phyloP scores from a whole-genome alignment of 169 alveolate species.

The Plasmodium berghei region DNA sequence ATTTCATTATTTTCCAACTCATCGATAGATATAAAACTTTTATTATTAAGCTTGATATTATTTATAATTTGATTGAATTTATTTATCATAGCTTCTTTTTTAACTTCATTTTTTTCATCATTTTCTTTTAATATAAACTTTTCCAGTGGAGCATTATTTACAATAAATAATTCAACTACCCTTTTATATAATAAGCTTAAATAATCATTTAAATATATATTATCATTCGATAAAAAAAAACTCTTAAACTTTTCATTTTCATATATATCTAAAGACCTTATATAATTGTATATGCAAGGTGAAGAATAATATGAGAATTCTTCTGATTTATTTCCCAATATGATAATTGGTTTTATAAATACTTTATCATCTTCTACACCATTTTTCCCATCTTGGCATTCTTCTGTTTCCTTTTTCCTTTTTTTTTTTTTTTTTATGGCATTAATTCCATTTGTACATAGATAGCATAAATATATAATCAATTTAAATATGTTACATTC shows the following conservation, averaged over 20 bases:
- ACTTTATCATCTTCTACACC: too few species aligned
- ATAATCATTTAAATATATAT: constrained; percentile 24
- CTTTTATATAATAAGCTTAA: constrained; percentile 13
- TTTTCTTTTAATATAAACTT: neutral
- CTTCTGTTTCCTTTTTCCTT: neutral
- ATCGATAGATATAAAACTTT: constrained; percentile 12
- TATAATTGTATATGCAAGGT: constrained; percentile 69
- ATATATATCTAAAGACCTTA: constrained; percentile 44
- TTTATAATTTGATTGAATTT: constrained; percentile 19
- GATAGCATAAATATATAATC: constrained; percentile 47
- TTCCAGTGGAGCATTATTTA: neutral
- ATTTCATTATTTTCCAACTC: constrained; percentile 53
- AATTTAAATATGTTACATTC: constrained; percentile 60
- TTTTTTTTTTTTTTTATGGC: neutral
- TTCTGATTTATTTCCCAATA: constrained; percentile 64
- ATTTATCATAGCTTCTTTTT: neutral
- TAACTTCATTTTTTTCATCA: neutral
- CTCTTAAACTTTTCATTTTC: constrained; percentile 55
- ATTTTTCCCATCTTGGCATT: too few species aligned
- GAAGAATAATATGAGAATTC: constrained; percentile 63
- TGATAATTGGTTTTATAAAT: constrained; percentile 57
- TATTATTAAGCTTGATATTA: constrained; percentile 25
- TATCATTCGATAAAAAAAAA: constrained; percentile 47
- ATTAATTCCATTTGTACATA: constrained; percentile 1
- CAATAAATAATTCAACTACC: constrained; percentile 1